Evolutionary conservation across 2,329 filamentous ascomycete genomes (phyloP).

Genomic region (Aspergillus eucalypticola): DNA sequence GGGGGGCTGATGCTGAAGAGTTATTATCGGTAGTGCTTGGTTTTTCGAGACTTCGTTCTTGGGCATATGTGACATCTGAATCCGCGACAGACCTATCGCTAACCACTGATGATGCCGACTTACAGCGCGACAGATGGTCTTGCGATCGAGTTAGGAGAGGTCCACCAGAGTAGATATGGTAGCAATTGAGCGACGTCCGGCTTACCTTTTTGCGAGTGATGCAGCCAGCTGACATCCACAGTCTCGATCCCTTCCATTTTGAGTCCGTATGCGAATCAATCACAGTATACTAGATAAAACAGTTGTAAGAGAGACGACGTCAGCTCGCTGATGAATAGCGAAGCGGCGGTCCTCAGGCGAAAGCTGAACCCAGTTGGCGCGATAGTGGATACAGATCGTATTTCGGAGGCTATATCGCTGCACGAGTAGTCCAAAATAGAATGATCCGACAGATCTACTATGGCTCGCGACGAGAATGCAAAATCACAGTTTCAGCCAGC

Average conservation of each 20-base stretch:
- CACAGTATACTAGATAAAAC: not conserved
- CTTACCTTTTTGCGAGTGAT: conserved; percentile 78
- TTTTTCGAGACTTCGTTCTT: conserved; percentile 25
- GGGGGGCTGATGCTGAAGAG: conserved; percentile 19
- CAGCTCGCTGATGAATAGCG: not conserved
- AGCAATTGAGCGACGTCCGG: not conserved
- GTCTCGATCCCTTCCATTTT: conserved; percentile 78
- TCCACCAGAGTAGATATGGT: not conserved
- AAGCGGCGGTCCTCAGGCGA: not conserved
- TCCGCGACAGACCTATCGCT: conserved; percentile 31
- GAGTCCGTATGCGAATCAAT: not conserved
- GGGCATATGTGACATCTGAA: conserved; percentile 20
- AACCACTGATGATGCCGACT: conserved; percentile 35
- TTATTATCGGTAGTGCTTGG: conserved; percentile 25
- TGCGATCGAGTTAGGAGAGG: conserved; percentile 15
- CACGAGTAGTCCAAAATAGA: not conserved
- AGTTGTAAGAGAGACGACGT: not conserved
- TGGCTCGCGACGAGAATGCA: not conserved
- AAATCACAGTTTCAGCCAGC: conserved; percentile 2
- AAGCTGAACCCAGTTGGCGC: not conserved
- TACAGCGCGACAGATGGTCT: conserved; percentile 39
- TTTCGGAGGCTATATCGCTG: not conserved
- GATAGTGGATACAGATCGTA: not conserved
- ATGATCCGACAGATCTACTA: not conserved
- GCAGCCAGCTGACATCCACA: conserved; percentile 89